Evolutionary conservation across 257 asterid species (phyloP).

Genomic region (Scutellaria minor): DNA sequence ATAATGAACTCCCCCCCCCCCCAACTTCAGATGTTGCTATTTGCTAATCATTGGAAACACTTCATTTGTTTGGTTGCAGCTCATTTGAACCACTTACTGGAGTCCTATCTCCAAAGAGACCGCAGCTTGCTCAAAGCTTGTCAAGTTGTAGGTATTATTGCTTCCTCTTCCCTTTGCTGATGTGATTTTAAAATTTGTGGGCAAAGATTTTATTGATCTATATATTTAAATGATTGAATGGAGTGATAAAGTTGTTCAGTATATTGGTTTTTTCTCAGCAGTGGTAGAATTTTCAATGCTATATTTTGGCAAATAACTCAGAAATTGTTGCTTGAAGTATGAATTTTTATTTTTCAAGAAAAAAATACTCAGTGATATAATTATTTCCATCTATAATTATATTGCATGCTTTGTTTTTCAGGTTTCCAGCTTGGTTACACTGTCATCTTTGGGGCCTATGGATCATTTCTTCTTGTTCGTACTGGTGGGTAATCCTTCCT

Average conservation of each 20-base stretch:
- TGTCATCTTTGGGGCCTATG: slow-evolving; percentile 88
- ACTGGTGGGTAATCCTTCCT: slow-evolving; percentile 63
- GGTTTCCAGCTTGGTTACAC: slow-evolving; percentile 97
- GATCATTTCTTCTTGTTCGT: slow-evolving; percentile 86
- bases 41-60: slow-evolving; percentile 2
- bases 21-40: neutral
- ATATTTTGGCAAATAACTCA: neutral
- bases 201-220: neutral
- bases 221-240: slow-evolving; percentile 15
- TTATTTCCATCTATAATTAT: neutral
- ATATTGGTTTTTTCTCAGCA: slow-evolving; percentile 14
- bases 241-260: neutral
- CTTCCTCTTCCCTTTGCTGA: slow-evolving; percentile 32
- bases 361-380: neutral
- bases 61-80: slow-evolving; percentile 63
- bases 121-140: slow-evolving; percentile 69
- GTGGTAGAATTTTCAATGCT: slow-evolving; percentile 9
- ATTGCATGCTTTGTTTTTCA: slow-evolving; percentile 41
- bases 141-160: slow-evolving; percentile 68
- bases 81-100: slow-evolving; percentile 90
- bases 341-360: slow-evolving; percentile 20
- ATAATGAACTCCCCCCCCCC: neutral
- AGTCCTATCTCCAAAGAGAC: slow-evolving; percentile 60
- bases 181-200: neutral
- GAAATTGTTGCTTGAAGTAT: neutral